Percentiles rank a stretch among this genome's conserved stretches.
Evolutionary conservation across 2,329 filamentous ascomycete species (phyloP).

Genomic region (Ceratocystis eucalypticola): DNA sequence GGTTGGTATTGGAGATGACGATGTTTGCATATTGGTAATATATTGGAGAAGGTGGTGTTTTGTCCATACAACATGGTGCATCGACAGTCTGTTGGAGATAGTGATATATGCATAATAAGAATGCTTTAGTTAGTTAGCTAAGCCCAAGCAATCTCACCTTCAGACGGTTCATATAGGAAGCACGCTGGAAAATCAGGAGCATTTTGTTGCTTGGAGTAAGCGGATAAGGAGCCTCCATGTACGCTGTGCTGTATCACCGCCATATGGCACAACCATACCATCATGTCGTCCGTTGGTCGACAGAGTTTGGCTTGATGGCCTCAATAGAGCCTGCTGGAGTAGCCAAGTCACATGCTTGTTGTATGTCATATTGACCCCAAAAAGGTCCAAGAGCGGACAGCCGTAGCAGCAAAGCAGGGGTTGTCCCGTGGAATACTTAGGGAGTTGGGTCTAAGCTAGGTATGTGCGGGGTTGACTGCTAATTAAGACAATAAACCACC

Average conservation of each 20-base stretch:
- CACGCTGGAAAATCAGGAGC: neutral
- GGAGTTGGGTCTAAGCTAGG: neutral
- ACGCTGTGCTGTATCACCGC: neutral
- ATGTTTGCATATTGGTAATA: neutral
- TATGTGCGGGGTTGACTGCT: constrained; percentile 1
- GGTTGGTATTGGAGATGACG: neutral
- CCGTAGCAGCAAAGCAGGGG: neutral
- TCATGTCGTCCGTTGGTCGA: too few species aligned
- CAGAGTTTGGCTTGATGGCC: too few species aligned
- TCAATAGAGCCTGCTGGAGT: too few species aligned
- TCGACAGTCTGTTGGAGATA: neutral
- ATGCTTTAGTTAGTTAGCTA: neutral
- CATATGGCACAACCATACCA: too few species aligned
- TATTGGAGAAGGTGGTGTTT: too few species aligned
- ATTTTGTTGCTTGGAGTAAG: neutral
- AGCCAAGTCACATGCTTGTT: neutral
- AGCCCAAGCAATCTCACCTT: neutral
- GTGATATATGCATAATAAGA: neutral
- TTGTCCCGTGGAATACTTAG: neutral
- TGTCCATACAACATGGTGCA: too few species aligned
- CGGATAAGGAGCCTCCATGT: neutral
- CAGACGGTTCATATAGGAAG: neutral
- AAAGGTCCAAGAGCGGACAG: neutral
- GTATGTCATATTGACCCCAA: neutral
- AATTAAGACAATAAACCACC: constrained; percentile 4